Evolutionary conservation across 2,329 filamentous ascomycete genomes (phyloP), one percentile per base, ranked within the genome.

Genomic region (Neonectria coccinea): DNA sequence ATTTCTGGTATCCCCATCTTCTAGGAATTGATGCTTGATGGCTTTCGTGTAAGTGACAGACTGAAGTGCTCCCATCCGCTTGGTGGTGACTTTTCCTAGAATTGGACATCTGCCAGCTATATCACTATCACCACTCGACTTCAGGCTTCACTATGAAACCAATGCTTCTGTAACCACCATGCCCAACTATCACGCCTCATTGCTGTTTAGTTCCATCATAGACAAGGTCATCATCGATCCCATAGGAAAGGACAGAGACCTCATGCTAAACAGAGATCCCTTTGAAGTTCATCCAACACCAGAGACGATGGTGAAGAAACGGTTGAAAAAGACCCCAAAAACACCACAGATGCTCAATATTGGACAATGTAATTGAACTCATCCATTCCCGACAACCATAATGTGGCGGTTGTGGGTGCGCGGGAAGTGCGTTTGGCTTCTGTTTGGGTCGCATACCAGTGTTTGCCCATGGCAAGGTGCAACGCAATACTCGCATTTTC

Each of bases 181-280:
- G 0, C 3, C 6, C 5, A 33, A 18, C 20, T 4, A 36, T 18
- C 22, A 36, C n/a, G 4, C 12, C n/a, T 41, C 7, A 14, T 39
- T 39, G 12, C 6, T 18, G 9, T 45, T 22, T 31, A n/a, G 56
- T 56, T 59, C 39, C 29, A 20, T 18, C 25, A 8, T 39, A 9
- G 56, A 64, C 55, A 51, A 14, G 20, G n/a, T 18, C 18, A 14
- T 50, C 29, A 16, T 36, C 10, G 20, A 56, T 59, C 39, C 61
- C 61, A 64, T 50, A 22, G 12, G 11, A n/a, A 45, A 48, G 29
- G 50, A 56, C 56, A 59, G 4, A 3, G 12, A 22, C 20, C 27
- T 56, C 56, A 59, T n/a, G 8, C 5, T 27, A 55, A 59, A 64
- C 61, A 45, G 61, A 56, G 51, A 53, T 41, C 3, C 12, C 41